These are phyloP conservation scores for Claviceps fusiformis DNA, from an alignment of 2,329 filamentous ascomycete genomes.

Conservation along the genomic window DNA sequence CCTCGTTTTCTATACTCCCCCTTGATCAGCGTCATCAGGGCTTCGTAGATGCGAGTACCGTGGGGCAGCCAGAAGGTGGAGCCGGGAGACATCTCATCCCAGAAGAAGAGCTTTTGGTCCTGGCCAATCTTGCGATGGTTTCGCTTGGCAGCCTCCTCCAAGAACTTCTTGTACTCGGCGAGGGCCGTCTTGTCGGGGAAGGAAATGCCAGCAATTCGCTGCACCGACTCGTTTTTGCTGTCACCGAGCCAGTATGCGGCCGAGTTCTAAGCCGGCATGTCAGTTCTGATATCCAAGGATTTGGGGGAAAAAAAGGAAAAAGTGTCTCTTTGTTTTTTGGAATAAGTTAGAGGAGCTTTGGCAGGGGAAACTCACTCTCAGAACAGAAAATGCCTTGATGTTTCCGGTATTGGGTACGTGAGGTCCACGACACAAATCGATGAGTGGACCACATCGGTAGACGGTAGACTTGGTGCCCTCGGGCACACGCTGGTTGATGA, in stretches of 20 bases:
- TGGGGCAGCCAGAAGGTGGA: slow-evolving; percentile 87
- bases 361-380: slow-evolving; percentile 42
- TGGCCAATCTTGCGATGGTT: slow-evolving; percentile 89
- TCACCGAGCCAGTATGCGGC: slow-evolving; percentile 82
- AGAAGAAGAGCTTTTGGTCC: slow-evolving; percentile 96
- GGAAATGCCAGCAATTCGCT: slow-evolving; percentile 91
- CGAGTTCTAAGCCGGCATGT: slow-evolving; percentile 41
- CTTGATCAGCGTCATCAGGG: slow-evolving; percentile 66
- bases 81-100: slow-evolving; percentile 85
- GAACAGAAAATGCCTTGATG: slow-evolving; percentile 88
- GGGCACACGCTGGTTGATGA: slow-evolving; percentile 58
- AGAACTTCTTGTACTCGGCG: slow-evolving; percentile 82
- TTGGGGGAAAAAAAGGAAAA: too few species aligned
- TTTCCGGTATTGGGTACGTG: slow-evolving; percentile 85
- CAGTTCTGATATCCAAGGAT: slow-evolving; percentile 3
- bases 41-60: slow-evolving; percentile 87
- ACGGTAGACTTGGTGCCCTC: slow-evolving; percentile 88
- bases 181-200: slow-evolving; percentile 94
- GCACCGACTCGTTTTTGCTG: slow-evolving; percentile 83
- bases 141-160: slow-evolving; percentile 95
- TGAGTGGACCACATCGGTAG: slow-evolving; percentile 84
- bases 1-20: slow-evolving; percentile 85
- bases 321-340: too few species aligned
- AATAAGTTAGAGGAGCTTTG: background rate
- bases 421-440: slow-evolving; percentile 89